Evolutionary conservation across 164 flowering plant genomes (phyloP), one percentile per base, ranked within the genome.

Genomic region (Piper longum): DNA sequence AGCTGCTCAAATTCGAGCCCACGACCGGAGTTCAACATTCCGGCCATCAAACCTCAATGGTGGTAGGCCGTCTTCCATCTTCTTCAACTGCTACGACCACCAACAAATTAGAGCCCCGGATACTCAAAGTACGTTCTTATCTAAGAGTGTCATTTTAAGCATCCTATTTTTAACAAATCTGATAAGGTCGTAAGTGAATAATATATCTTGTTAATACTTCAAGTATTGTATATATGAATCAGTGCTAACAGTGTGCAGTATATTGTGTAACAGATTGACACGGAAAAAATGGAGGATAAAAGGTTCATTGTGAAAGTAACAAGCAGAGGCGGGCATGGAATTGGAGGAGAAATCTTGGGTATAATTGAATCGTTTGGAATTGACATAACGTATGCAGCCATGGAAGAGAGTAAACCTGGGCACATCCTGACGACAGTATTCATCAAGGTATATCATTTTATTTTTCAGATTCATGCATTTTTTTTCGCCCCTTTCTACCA

Each of bases 281-380:
- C 41, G 5, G 73, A 71, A 61, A 71, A 52, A 43, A 59, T 71
- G 26, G 73, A 59, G 63, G 67, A 55, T 2, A 8, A 61, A 12
- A 16, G 73, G 59, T 71, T 62, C 9, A 59, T 71, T 19, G 67
- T 71, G 51, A 71, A 71, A 64, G 44, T 71, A 18, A 67, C 14
- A 13, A 59, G 70, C 66, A 62, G 41, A n/a, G 59, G 66, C 1
- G 64, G 70, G 4, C 12, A 48, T 8, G 54, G 66, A 1, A 66
- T 64, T 6, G 67, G 60, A 3, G 73, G 60, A 4, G 45, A 55
- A 8, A 52, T 66, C 13, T 56, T 54, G 40, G 56, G 63, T 11
- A 57, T 63, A 51, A 67, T 71, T 8, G 73, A 71, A 41, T 52
- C 60, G 5, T 55, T 71, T 7, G 67, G 63, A 4, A 62, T 66